These are phyloP conservation scores for Dactylellina haptotyla DNA, from an alignment of 2,329 filamentous ascomycete genomes.

Conservation along the genomic window DNA sequence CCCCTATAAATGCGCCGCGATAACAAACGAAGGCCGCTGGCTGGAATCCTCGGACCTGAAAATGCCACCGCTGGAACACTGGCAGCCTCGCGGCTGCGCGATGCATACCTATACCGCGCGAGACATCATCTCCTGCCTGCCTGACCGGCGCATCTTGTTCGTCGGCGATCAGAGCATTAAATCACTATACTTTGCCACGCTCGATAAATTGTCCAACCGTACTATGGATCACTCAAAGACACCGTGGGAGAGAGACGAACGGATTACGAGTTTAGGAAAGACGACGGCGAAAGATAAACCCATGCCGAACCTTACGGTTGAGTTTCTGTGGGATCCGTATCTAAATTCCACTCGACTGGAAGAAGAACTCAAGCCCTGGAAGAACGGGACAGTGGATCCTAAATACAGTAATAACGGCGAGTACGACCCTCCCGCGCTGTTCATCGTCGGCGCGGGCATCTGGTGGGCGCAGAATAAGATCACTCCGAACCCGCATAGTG, in stretches of 20 bases:
- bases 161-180: constrained; percentile 71
- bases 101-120: constrained; percentile 67
- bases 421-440: constrained; percentile 62
- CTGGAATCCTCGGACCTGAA: constrained; percentile 58
- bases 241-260: constrained; percentile 60
- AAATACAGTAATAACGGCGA: constrained; percentile 36
- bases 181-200: constrained; percentile 70
- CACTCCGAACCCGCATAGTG: constrained; percentile 54
- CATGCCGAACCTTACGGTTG: constrained; percentile 61
- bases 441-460: constrained; percentile 68
- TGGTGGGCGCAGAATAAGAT: constrained; percentile 64
- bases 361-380: constrained; percentile 62
- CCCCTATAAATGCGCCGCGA: constrained; percentile 67
- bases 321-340: constrained; percentile 73
- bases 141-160: constrained; percentile 68
- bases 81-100: constrained; percentile 71
- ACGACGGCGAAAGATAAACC: constrained; percentile 4
- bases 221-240: background rate
- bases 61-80: constrained; percentile 64
- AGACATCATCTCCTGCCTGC: constrained; percentile 68
- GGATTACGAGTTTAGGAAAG: constrained; percentile 51
- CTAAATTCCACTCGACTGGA: constrained; percentile 66
- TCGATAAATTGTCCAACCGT: constrained; percentile 10
- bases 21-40: constrained; percentile 68
- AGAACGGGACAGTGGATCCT: constrained; percentile 47